Evolutionary conservation across 176 grass and related monocot species (phyloP).

Genomic region (Tillandsia fasciculata): DNA sequence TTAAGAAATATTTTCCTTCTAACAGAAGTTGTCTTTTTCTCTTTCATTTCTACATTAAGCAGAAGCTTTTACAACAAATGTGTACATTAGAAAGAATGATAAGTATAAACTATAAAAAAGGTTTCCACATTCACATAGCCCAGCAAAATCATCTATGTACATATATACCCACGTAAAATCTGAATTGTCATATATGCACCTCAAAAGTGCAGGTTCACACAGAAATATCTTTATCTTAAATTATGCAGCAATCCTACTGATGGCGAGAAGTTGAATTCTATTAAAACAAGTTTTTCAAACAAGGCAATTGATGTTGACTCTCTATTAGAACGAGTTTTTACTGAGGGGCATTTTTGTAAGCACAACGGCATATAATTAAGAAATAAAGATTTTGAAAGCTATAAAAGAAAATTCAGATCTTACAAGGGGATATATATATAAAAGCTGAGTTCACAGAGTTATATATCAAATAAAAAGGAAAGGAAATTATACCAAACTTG

Average conservation of each 20-base stretch:
- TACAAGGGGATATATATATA: no score
- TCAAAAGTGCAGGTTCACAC: no score
- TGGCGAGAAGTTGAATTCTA: no score
- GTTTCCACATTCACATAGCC: background rate
- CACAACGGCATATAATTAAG: background rate
- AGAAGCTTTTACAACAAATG: slow-evolving; percentile 23
- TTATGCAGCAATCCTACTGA: no score
- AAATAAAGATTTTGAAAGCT: slow-evolving; percentile 8
- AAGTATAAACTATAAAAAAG: no score
- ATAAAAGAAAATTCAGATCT: slow-evolving; percentile 11
- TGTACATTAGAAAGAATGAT: background rate
- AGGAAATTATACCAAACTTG: slow-evolving; percentile 38
- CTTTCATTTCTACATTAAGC: slow-evolving; percentile 20
- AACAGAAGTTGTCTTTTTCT: slow-evolving; percentile 26
- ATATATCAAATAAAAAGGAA: background rate
- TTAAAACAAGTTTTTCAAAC: background rate
- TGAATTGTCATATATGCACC: no score
- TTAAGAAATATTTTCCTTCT: slow-evolving; percentile 35
- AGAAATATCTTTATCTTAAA: no score
- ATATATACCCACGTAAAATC: background rate
- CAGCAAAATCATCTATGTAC: background rate
- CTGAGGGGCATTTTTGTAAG: background rate
- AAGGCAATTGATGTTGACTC: slow-evolving; percentile 11
- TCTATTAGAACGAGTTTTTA: no score
- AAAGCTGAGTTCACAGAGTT: no score